A percentile compares a stretch with the other conserved stretches of the same genome.
These are phyloP conservation scores for Crassisporium funariophilum DNA, from an alignment of 768 basidiomycete genomes.

Conservation along the genomic window DNA sequence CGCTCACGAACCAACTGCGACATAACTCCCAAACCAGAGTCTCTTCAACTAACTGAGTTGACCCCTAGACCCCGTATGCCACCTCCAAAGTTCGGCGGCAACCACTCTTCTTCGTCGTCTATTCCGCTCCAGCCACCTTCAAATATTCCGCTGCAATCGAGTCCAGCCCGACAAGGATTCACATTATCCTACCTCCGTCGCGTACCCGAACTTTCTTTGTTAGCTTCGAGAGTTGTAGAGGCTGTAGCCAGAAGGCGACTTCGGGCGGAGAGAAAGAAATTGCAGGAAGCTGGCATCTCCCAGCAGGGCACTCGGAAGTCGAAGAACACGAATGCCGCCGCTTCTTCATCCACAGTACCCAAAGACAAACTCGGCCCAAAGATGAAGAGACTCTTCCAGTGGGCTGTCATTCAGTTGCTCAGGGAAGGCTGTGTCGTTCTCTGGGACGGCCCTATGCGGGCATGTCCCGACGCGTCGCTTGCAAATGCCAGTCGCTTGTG, in stretches of 20 bases:
- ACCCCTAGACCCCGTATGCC: background rate
- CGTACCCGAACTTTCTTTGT: slow-evolving; percentile 67
- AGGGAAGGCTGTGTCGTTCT: slow-evolving; percentile 75
- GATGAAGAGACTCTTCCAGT: slow-evolving; percentile 69
- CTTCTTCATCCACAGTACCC: slow-evolving; percentile 8
- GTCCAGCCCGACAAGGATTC: slow-evolving; percentile 46
- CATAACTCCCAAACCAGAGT: slow-evolving; percentile 13
- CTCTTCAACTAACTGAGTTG: background rate
- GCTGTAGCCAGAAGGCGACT: slow-evolving; percentile 59
- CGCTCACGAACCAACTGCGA: slow-evolving; percentile 11
- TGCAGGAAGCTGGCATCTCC: slow-evolving; percentile 31
- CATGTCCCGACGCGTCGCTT: slow-evolving; percentile 15
- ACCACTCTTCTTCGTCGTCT: slow-evolving; percentile 3
- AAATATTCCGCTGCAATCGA: background rate
- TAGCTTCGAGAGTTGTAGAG: slow-evolving; percentile 66
- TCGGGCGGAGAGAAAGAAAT: slow-evolving; percentile 48
- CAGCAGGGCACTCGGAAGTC: slow-evolving; percentile 10
- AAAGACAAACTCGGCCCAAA: slow-evolving; percentile 38
- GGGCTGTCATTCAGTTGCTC: slow-evolving; percentile 63
- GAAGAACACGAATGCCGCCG: slow-evolving; percentile 8
- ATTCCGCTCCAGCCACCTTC: background rate
- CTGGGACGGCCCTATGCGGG: slow-evolving; percentile 65
- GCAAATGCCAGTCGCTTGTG: slow-evolving; percentile 43
- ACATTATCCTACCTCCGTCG: slow-evolving; percentile 76
- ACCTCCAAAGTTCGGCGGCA: slow-evolving; percentile 13